Evolutionary conservation across 108 stramenopile genomes (phyloP).

Genomic region (Thalassiosira profunda): DNA sequence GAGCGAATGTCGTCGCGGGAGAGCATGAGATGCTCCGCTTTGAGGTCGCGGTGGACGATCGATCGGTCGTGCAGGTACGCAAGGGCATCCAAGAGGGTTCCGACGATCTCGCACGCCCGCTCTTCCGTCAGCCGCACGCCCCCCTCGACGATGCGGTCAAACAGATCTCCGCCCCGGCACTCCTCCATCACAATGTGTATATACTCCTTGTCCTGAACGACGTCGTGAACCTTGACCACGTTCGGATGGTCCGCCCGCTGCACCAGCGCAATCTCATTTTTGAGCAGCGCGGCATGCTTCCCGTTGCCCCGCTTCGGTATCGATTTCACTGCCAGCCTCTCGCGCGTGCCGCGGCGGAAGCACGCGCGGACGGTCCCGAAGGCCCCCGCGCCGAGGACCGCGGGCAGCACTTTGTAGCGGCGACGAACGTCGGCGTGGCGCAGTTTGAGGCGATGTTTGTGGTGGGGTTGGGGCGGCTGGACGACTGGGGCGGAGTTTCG

Average conservation of each 20-base stretch:
- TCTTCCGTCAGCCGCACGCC: conserved; percentile 25
- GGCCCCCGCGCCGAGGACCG: conserved; percentile 38
- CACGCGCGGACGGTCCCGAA: conserved; percentile 43
- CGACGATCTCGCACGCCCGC: conserved; percentile 23
- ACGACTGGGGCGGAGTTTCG: no score
- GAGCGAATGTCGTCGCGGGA: conserved; percentile 27
- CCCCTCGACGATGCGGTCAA: conserved; percentile 40
- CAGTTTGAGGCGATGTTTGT: no score
- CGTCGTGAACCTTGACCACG: conserved; percentile 69
- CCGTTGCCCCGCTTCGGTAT: conserved; percentile 25
- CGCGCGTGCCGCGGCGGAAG: conserved; percentile 18
- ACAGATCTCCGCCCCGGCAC: conserved; percentile 44
- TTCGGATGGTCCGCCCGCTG: conserved; percentile 61
- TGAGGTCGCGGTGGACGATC: conserved; percentile 37
- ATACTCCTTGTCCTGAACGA: conserved; percentile 59
- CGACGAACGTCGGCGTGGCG: no score
- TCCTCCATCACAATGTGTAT: conserved; percentile 75
- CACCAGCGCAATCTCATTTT: conserved; percentile 43
- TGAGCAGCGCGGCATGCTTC: conserved; percentile 30
- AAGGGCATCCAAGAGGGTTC: conserved; percentile 31
- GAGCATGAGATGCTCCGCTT: conserved; percentile 41
- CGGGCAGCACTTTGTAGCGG: no score
- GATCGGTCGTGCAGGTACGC: conserved; percentile 32
- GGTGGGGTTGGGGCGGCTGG: no score
- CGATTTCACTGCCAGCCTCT: conserved; percentile 28